Conservation (phyloP, 164 flowering plant genomes). For the Berberis thunbergii region DNA sequence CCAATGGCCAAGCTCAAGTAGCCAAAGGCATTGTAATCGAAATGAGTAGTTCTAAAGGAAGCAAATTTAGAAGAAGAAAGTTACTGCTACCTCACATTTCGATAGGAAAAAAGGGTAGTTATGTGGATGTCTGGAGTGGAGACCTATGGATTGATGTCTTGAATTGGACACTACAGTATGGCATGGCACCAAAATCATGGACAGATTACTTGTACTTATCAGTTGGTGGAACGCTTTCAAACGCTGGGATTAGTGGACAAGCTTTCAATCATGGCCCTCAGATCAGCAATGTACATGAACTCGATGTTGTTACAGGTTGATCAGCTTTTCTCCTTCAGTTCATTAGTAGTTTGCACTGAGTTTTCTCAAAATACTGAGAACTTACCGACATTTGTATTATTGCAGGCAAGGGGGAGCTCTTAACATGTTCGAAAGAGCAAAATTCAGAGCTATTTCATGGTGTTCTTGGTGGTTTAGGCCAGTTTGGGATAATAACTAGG, state of each 20-base stretch:
- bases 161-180: conserved; percentile 46
- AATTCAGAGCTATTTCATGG: conserved; percentile 66
- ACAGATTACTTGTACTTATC: conserved; percentile 93
- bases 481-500: conserved; percentile 96
- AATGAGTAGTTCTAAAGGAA: conserved; percentile 35
- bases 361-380: background rate
- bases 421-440: conserved; percentile 66
- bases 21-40: conserved; percentile 58
- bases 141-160: conserved; percentile 92
- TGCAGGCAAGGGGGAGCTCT: conserved; percentile 78
- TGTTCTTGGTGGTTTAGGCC: conserved; percentile 92
- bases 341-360: background rate
- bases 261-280: conserved; percentile 98
- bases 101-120: conserved; percentile 18
- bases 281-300: conserved; percentile 72
- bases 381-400: background rate
- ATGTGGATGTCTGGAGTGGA: conserved; percentile 93
- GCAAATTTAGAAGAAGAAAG: conserved; percentile 2
- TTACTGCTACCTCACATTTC: background rate
- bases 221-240: conserved; percentile 92
- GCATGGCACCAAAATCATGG: conserved; percentile 90
- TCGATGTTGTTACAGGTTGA: conserved; percentile 89
- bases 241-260: conserved; percentile 96
- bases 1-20: conserved; percentile 82
- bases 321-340: background rate